A percentile compares a stretch with the other conserved stretches of the same genome.
Evolutionary conservation across 192 early-diverging fungal species (phyloP).

Genomic region (Linnemannia schmuckeri): DNA sequence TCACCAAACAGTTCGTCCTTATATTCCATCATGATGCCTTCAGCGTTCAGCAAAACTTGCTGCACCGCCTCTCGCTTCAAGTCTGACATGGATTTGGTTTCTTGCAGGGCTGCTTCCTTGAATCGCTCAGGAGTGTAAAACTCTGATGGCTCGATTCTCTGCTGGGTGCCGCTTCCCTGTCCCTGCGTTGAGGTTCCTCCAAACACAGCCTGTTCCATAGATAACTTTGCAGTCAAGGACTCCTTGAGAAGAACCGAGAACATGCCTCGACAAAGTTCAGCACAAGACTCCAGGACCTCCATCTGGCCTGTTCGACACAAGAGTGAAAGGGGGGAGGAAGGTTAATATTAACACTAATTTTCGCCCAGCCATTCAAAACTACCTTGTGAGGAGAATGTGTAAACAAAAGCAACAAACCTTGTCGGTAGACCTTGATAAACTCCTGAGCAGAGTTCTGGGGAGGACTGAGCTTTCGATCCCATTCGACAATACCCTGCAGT

Average conservation of each 20-base stretch:
- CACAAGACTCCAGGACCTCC: conserved; percentile 28
- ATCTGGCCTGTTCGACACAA: conserved; percentile 43
- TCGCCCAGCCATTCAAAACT: not conserved
- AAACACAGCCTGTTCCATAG: conserved; percentile 12
- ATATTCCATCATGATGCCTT: conserved; percentile 30
- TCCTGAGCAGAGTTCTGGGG: conserved; percentile 52
- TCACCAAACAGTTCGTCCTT: conserved; percentile 27
- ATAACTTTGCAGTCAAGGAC: not conserved
- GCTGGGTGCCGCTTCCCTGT: not conserved
- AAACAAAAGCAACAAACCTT: conserved; percentile 25
- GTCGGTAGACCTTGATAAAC: conserved; percentile 66
- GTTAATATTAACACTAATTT: not conserved
- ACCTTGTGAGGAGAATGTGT: not conserved
- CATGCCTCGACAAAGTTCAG: conserved; percentile 29
- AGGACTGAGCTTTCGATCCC: not conserved
- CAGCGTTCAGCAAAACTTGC: conserved; percentile 22
- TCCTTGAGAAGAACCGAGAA: conserved; percentile 19
- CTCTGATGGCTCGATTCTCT: not conserved
- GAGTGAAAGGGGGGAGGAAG: not conserved
- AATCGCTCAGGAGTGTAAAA: conserved; percentile 1
- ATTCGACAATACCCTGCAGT: conserved; percentile 32
- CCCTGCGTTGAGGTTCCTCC: not conserved
- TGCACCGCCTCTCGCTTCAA: conserved; percentile 19
- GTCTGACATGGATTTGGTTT: conserved; percentile 31
- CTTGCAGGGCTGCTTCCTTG: conserved; percentile 4